Base-by-base conservation (phyloP, 495 filamentous ascomycete genomes). In the Aspergillus steynii region DNA sequence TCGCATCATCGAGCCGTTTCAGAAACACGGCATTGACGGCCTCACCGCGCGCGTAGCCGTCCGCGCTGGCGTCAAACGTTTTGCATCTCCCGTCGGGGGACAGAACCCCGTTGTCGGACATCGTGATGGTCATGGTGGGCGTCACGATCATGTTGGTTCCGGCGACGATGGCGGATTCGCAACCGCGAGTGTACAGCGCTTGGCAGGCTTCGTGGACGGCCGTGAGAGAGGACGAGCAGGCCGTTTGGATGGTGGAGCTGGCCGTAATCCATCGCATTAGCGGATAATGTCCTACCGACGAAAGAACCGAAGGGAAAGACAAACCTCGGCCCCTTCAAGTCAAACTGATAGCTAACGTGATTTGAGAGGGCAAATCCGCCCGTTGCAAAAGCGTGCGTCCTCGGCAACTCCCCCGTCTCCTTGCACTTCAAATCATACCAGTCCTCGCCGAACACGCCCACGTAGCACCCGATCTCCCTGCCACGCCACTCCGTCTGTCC, bases 21-120 rank as follows among this genome's bases (percentile, higher is more conserved):
- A 81, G 29, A 42, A 69, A 75, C 10, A 78, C 27, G 0, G 69
- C 69, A 53, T 20, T 61, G n/a, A 77, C 64, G 1, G 65, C 70
- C 63, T 90, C 88, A 14, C 78, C 88, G 12, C 86, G 78, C 0
- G 70, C 84, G 63, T 86, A 90, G 12, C 61, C 88, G 60, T 86
- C 79, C 0, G 85, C 88, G 10, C 69, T 62, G 4, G 75, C 72
- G 64, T 87, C 85, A 57, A 87, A 91, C 1, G 80, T 82, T 61
- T 83, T 77, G 46, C 81, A 88, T 8, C 53, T 55, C 0, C 63
- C 63, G 25, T 54, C 62, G 1, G 45, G 42, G 12, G 62, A 69
- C 10, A 76, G 32, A 5, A 68, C 63, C 5, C 45, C 47, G 5
- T 67, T 62, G 8, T 76, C 69, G 0, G 67, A 62, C 65, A 78